Base-by-base conservation (phyloP, 2,329 filamentous ascomycete genomes). In the Grosmannia serpens region DNA sequence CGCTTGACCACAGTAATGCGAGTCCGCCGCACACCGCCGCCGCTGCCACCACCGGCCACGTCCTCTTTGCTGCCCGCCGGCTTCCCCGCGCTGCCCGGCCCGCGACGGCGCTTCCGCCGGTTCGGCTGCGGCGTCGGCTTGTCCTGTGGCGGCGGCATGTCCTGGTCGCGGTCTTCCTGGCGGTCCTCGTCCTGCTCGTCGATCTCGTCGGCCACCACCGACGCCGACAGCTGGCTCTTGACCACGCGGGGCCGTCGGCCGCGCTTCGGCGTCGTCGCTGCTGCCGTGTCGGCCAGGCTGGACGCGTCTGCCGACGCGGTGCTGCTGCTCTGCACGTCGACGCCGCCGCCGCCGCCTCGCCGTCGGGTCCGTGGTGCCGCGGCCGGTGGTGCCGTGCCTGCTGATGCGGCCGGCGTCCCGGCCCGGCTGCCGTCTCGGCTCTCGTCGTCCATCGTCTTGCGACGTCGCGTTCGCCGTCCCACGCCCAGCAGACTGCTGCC, bases 371-470 rank as follows among this genome's bases (percentile, higher is more conserved):
- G 55, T 20, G 35, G 15, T 13, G 44, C 13, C n/a, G 9, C 9
- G 27, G 49, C 8, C 26, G 53, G n/a, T 11, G 22, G 2, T 10
- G 27, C 20, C 22, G 8, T 26, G 15, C 10, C 33, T 24, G 33
- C 35, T 6, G 52, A 4, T 8, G 33, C 20, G 9, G 60, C 73
- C 1, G 81, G 80, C 15, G 79, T 83, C 4, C 75, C 75, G 59
- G 76, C 74, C 61, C 80, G 75, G 63, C 79, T 82, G 56, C 71
- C 69, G 47, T 78, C 75, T 60, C 79, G 75, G 58, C 74, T 73
- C 38, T 78, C 75, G 44, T 77, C 77, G 51, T 80, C 78, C 50
- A 79, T 77, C 11, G 77, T 73, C 2, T 79, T 76, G 1, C 78
- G 75, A 64, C 78, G 81, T 8, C 63, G 58, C n/a, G 73, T 71